phyloP scores from a whole-genome alignment of 2,329 filamentous ascomycete genomes.

The Westerdykella aurantiaca region DNA sequence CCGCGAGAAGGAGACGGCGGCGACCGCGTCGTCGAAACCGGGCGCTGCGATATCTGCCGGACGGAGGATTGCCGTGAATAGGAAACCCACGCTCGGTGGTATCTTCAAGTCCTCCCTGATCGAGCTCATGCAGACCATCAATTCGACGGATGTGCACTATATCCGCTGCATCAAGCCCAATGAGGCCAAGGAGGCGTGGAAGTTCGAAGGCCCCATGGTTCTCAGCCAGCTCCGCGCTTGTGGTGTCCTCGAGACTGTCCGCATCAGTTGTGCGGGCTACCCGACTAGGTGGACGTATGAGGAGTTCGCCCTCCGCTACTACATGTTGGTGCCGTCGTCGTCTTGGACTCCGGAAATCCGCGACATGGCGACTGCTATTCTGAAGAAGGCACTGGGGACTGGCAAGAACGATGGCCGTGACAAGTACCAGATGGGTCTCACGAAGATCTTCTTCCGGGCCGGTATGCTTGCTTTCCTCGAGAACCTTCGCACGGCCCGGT shows the following conservation, averaged over 20 bases:
- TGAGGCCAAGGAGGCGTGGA: constrained; percentile 93
- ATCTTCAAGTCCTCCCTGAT: constrained; percentile 99
- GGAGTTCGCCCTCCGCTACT: constrained; percentile 94
- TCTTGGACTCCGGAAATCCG: constrained; percentile 93
- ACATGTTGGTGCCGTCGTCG: constrained; percentile 88
- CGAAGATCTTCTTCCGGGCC: constrained; percentile 98
- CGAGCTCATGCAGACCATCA: constrained; percentile 96
- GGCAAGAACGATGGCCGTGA: constrained; percentile 64
- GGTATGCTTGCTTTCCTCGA: constrained; percentile 98
- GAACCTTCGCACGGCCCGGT: constrained; percentile 79
- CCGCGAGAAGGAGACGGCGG: constrained; percentile 74
- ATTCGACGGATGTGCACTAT: constrained; percentile 96
- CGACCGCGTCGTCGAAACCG: constrained; percentile 64
- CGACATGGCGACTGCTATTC: constrained; percentile 87
- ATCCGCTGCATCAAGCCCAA: constrained; percentile 99
- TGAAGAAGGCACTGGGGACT: constrained; percentile 72
- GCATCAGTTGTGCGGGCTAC: constrained; percentile 95
- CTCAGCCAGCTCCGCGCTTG: constrained; percentile 94
- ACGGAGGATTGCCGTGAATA: constrained; percentile 84
- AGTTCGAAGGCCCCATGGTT: constrained; percentile 98
- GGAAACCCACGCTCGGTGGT: constrained; percentile 93
- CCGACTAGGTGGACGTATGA: constrained; percentile 98
- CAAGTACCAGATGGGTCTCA: constrained; percentile 95
- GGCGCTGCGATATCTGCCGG: constrained; percentile 57
- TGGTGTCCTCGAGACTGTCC: constrained; percentile 96